These are phyloP conservation scores for Aspergillus ostianus DNA, from an alignment of 495 filamentous ascomycete genomes.

Conservation along the genomic window DNA sequence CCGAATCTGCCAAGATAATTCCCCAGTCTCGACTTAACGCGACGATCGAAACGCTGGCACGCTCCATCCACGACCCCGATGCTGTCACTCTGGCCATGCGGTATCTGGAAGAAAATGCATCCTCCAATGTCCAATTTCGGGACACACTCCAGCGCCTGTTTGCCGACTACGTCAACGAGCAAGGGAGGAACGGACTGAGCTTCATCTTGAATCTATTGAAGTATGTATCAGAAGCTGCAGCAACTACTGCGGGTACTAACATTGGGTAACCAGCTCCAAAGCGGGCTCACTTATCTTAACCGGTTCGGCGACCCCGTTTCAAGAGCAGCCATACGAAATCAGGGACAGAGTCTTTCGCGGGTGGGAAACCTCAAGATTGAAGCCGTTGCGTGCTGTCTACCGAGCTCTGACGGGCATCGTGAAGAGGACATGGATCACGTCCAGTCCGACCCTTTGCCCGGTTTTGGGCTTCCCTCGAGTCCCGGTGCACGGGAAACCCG, in stretches of 20 bases:
- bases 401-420: conserved; percentile 55
- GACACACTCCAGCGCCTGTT: conserved; percentile 45
- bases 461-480: conserved; percentile 62
- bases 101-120: conserved; percentile 52
- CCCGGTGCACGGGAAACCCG: conserved; percentile 59
- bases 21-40: conserved; percentile 35
- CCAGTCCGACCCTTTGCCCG: conserved; percentile 54
- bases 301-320: conserved; percentile 59
- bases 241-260: conserved; percentile 9
- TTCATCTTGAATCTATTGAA: conserved; percentile 54
- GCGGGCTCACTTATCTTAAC: conserved; percentile 67
- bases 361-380: conserved; percentile 59
- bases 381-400: conserved; percentile 54
- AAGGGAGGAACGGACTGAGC: conserved; percentile 48
- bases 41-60: conserved; percentile 29
- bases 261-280: conserved; percentile 51
- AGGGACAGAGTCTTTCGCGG: conserved; percentile 59
- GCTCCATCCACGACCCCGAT: conserved; percentile 29
- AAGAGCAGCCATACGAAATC: conserved; percentile 58
- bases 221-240: conserved; percentile 33
- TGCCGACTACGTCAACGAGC: conserved; percentile 39
- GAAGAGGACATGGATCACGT: conserved; percentile 57
- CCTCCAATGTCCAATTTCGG: conserved; percentile 47
- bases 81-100: conserved; percentile 29
- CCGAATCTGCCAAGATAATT: conserved; percentile 32